Percentiles rank a stretch among this genome's conserved stretches.
Conservation (phyloP, 2,329 filamentous ascomycete genomes). For the Monilinia aucupariae region DNA sequence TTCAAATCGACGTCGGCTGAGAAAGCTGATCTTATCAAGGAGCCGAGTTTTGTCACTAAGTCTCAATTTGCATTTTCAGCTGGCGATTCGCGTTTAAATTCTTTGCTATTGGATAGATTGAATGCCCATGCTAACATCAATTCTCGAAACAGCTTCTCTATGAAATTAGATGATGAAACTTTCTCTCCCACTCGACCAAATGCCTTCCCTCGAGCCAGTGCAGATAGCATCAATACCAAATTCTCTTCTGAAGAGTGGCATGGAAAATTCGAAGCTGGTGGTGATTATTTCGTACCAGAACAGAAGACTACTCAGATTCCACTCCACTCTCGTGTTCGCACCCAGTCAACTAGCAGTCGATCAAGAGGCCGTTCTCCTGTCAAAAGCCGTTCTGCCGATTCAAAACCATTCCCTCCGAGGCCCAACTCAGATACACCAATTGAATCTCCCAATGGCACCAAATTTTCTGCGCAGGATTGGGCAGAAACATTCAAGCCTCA, state of each 20-base stretch:
- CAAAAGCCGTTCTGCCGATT: conserved; percentile 27
- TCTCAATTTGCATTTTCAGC: conserved; percentile 17
- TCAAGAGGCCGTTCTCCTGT: conserved; percentile 32
- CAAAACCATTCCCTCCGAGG: conserved; percentile 20
- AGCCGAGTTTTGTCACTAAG: conserved; percentile 17
- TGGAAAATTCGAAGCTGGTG: conserved; percentile 34
- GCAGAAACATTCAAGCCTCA: conserved; percentile 31
- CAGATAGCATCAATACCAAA: conserved; percentile 57
- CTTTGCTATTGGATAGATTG: conserved; percentile 15
- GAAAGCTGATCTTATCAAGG: conserved; percentile 23
- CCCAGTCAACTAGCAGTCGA: conserved; percentile 30
- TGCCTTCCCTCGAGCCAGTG: conserved; percentile 46
- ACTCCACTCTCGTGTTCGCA: conserved; percentile 19
- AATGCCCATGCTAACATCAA: conserved; percentile 25
- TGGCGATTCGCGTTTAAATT: conserved; percentile 15
- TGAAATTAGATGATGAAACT: conserved; percentile 42
- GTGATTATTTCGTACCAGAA: conserved; percentile 31
- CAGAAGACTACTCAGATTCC: conserved; percentile 21
- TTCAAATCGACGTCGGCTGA: conserved; percentile 16
- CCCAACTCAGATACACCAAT: conserved; percentile 20
- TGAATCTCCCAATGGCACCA: conserved; percentile 31
- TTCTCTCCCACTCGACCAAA: conserved; percentile 38
- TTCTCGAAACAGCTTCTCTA: conserved; percentile 36
- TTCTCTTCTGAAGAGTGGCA: conserved; percentile 49
- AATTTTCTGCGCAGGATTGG: conserved; percentile 34